phyloP scores from a whole-genome alignment of 768 basidiomycete genomes.

The Ramaria sp. region DNA sequence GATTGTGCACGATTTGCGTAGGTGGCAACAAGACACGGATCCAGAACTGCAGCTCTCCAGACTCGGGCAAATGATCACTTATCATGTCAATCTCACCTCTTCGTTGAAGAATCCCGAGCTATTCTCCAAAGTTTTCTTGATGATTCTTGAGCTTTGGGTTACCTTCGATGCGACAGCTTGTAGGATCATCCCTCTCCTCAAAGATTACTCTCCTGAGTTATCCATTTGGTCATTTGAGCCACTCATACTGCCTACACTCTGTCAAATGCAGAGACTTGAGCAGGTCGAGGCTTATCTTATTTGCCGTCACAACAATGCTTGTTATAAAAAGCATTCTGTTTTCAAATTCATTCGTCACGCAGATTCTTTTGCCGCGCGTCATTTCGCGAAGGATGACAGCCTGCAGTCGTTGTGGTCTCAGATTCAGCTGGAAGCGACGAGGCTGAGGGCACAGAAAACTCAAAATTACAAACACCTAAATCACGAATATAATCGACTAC shows the following conservation, averaged over 20 bases:
- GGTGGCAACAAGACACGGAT: not conserved
- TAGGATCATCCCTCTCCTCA: slow-evolving; percentile 25
- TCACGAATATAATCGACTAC: slow-evolving; percentile 14
- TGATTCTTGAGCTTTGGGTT: slow-evolving; percentile 38
- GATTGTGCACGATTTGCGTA: not conserved
- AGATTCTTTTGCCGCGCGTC: slow-evolving; percentile 24
- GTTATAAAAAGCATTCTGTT: slow-evolving; percentile 17
- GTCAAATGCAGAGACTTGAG: slow-evolving; percentile 20
- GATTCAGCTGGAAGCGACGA: slow-evolving; percentile 21
- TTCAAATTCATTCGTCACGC: slow-evolving; percentile 18
- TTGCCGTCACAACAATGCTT: slow-evolving; percentile 16
- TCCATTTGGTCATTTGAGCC: slow-evolving; percentile 25
- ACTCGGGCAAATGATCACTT: not conserved
- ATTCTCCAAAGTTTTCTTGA: slow-evolving; percentile 31
- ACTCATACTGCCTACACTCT: slow-evolving; percentile 27
- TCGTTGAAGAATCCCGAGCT: slow-evolving; percentile 10
- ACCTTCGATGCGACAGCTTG: slow-evolving; percentile 30
- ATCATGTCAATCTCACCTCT: not conserved
- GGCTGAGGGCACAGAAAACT: slow-evolving; percentile 14
- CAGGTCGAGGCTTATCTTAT: slow-evolving; percentile 22
- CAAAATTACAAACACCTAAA: slow-evolving; percentile 19
- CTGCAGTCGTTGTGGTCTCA: slow-evolving; percentile 16
- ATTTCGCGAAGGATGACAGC: slow-evolving; percentile 17
- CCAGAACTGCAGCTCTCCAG: too few species aligned
- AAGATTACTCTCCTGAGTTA: slow-evolving; percentile 36